Evolutionary conservation across 441 rosid genomes (phyloP).

Genomic region (Manihot esculenta): DNA sequence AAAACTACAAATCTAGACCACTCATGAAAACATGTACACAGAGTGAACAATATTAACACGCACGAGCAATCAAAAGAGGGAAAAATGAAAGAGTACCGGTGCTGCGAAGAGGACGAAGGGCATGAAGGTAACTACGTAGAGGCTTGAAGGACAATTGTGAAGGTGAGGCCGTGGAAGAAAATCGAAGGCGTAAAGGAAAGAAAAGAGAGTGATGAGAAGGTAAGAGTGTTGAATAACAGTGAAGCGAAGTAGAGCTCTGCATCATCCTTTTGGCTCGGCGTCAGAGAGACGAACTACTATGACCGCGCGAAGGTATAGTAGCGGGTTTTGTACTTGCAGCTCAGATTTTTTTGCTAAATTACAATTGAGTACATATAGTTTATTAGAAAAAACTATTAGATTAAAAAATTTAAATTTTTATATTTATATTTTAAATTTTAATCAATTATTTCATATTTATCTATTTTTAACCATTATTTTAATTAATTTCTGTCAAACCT

Average conservation of each 20-base stretch:
- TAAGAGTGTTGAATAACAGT: constrained; percentile 36
- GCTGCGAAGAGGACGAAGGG: constrained; percentile 37
- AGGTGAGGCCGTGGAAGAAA: constrained; percentile 29
- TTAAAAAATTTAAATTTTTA: no score
- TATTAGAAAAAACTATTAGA: no score
- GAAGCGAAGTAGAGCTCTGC: constrained; percentile 39
- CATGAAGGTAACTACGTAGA: constrained; percentile 22
- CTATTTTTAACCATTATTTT: no score
- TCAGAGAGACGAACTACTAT: no score
- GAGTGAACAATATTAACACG: not conserved
- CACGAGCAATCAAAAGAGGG: not conserved
- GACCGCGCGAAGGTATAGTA: no score
- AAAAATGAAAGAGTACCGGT: constrained; percentile 36
- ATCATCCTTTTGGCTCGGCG: constrained; percentile 20
- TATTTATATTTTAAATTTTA: no score
- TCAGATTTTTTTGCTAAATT: no score
- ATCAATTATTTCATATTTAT: no score
- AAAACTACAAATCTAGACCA: not conserved
- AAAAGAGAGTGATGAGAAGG: constrained; percentile 13
- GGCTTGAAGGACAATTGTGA: constrained; percentile 29
- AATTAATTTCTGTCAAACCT: no score
- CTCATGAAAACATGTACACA: not conserved
- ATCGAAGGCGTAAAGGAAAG: constrained; percentile 20
- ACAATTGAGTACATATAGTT: no score
- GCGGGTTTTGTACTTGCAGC: no score